Base-by-base conservation (phyloP, 2,329 filamentous ascomycete species). In the Hypoxylon sp. region DNA sequence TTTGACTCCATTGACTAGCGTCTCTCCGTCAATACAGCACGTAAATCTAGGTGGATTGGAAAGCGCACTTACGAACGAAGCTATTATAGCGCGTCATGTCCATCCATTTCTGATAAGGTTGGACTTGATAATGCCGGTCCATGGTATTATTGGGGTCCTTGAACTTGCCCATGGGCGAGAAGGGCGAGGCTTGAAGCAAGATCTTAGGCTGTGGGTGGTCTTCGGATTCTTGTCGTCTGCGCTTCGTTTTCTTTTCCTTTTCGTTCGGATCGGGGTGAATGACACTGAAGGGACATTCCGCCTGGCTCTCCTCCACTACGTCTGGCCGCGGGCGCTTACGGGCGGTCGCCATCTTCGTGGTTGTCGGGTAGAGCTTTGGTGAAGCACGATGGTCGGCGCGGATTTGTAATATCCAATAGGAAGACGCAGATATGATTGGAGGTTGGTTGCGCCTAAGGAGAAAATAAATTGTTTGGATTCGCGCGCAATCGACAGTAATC, bases 1-100 rank as follows among this genome's bases (percentile, higher is more conserved):
- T 71, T 89, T 89, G 44, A 84, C 81, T 7, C 85, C 83, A 66
- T 89, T 89, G 44, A 89, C 87, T 89, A 64, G 40, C 54, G 51
- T 55, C 27, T 17, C 40, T 59, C 30, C 49, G 51, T 75, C 42
- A 76, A 65, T 42, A 35, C 17, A 46, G 25, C 14, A 27, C 27
- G 44, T 61, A 13, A 17, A 25, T 35, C 27, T 8, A 51, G 14
- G 1, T 27, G 22, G 35, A 46, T 14, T 20, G 30, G 13, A 44
- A 27, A 51, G 58, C 56, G 8, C 20, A 87, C 86, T 80, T 82
- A 89, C 86, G 79, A 66, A 89, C 86, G 68, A 89, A 89, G 77
- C 87, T 89, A 68, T 88, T 89, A 75, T 89, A 89, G 58, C 85
- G 81, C 64, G 86, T 88, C 86, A 89, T 89, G 56, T 87, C 85